Conservation (phyloP, 192 early-diverging fungal species). For the Gonapodya prolifera region DNA sequence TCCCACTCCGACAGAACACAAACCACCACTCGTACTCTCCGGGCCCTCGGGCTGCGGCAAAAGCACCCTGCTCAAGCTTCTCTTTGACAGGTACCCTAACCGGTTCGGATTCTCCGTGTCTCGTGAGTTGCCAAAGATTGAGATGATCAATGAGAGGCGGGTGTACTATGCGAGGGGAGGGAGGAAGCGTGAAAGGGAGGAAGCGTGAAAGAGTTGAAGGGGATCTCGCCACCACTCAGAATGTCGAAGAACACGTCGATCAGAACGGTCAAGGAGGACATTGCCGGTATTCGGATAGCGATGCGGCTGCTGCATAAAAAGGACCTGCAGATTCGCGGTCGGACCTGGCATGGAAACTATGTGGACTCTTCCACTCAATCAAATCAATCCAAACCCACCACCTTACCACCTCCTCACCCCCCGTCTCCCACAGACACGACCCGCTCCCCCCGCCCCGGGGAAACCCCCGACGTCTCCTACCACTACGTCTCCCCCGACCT, state of each 20-base stretch:
- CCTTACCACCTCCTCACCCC: too few species aligned
- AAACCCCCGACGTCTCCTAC: slow-evolving; percentile 66
- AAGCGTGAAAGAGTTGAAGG: too few species aligned
- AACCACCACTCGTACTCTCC: slow-evolving; percentile 37
- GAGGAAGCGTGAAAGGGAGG: too few species aligned
- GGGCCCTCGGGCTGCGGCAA: slow-evolving; percentile 75
- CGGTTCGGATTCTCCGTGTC: slow-evolving; percentile 87
- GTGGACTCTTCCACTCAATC: too few species aligned
- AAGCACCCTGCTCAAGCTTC: slow-evolving; percentile 79
- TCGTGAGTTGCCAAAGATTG: slow-evolving; percentile 14
- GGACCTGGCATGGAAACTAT: neutral
- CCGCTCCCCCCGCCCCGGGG: slow-evolving; percentile 68
- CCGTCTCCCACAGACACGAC: slow-evolving; percentile 68
- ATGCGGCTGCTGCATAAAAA: neutral
- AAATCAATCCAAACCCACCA: too few species aligned
- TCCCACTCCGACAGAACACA: too few species aligned
- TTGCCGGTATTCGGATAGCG: neutral
- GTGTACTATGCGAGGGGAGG: too few species aligned
- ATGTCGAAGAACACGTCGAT: too few species aligned
- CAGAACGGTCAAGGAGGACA: too few species aligned
- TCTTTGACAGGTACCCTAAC: slow-evolving; percentile 69
- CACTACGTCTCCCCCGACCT: slow-evolving; percentile 65
- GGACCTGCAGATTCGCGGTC: neutral
- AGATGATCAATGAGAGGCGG: too few species aligned
- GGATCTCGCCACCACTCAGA: too few species aligned